Percentiles rank a stretch among this genome's conserved stretches.
These are phyloP conservation scores for Gossypium bickii DNA, from an alignment of 345 rosid species.

Conservation along the genomic window DNA sequence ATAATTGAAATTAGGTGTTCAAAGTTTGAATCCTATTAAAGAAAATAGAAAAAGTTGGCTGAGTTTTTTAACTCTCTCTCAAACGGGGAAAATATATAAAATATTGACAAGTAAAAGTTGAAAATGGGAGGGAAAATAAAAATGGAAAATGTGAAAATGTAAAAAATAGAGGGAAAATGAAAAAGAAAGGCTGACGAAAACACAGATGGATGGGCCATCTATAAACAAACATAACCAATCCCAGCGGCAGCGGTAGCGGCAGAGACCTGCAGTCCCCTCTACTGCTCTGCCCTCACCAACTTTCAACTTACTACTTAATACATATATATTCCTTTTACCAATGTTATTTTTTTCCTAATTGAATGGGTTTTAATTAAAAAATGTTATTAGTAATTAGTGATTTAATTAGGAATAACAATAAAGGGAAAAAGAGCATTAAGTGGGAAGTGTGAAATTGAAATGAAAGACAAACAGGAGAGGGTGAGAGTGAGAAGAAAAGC, in stretches of 20 bases:
- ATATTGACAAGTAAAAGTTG: too few species aligned
- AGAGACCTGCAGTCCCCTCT: constrained; percentile 8
- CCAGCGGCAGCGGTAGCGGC: constrained; percentile 27
- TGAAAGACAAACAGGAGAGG: constrained; percentile 30
- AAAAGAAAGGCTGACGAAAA: constrained; percentile 21
- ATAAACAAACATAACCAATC: constrained; percentile 20
- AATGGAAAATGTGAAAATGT: background rate
- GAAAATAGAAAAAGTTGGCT: too few species aligned
- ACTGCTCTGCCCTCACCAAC: background rate
- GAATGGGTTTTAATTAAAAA: background rate
- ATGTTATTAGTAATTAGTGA: too few species aligned
- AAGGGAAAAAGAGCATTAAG: too few species aligned
- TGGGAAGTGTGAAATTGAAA: constrained; percentile 14
- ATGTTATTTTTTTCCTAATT: background rate
- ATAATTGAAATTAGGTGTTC: too few species aligned
- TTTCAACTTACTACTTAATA: background rate
- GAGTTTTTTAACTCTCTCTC: too few species aligned
- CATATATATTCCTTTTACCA: background rate
- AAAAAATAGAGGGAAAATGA: background rate
- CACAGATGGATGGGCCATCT: constrained; percentile 19
- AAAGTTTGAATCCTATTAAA: too few species aligned
- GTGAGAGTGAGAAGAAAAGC: constrained; percentile 25
- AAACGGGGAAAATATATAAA: too few species aligned
- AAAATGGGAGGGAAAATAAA: background rate
- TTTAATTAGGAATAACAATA: too few species aligned